Evolutionary conservation across 139 green algal species (phyloP).

Genomic region (Marvania coccoides): DNA sequence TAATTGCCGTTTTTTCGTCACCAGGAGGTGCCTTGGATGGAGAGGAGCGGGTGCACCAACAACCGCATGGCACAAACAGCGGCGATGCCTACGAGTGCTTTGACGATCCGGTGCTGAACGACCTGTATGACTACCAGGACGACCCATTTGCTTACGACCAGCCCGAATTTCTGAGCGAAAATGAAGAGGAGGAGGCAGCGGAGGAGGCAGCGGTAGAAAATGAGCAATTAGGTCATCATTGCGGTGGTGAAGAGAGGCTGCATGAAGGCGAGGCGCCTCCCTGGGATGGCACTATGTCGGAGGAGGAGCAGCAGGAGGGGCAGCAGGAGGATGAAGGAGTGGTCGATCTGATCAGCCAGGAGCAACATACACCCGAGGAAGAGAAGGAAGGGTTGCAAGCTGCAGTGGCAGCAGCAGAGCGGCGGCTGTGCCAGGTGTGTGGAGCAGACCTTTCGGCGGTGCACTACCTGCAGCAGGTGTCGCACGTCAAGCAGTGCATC

Average conservation of each 20-base stretch:
- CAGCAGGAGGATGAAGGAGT: no score
- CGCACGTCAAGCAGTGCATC: constrained; percentile 15
- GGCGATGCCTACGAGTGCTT: background rate
- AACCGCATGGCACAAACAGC: no score
- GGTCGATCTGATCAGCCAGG: no score
- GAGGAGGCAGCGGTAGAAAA: background rate
- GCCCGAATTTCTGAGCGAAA: background rate
- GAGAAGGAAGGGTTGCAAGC: background rate
- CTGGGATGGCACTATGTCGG: background rate
- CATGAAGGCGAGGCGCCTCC: background rate
- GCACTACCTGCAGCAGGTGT: constrained; percentile 1
- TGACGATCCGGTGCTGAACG: background rate
- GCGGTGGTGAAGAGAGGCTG: background rate
- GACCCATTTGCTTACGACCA: background rate
- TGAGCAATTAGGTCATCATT: background rate
- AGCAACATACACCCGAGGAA: background rate
- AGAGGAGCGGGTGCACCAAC: no score
- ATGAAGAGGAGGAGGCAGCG: background rate
- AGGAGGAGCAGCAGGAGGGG: background rate
- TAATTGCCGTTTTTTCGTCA: no score
- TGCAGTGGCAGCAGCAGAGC: background rate
- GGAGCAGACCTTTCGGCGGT: background rate
- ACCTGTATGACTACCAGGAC: background rate
- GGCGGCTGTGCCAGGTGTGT: constrained; percentile 3
- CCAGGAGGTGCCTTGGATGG: no score